Evolutionary conservation across 225 moss, liverwort and hornwort species (phyloP).

Genomic region (Bryoerythrophyllum caledonicum): DNA sequence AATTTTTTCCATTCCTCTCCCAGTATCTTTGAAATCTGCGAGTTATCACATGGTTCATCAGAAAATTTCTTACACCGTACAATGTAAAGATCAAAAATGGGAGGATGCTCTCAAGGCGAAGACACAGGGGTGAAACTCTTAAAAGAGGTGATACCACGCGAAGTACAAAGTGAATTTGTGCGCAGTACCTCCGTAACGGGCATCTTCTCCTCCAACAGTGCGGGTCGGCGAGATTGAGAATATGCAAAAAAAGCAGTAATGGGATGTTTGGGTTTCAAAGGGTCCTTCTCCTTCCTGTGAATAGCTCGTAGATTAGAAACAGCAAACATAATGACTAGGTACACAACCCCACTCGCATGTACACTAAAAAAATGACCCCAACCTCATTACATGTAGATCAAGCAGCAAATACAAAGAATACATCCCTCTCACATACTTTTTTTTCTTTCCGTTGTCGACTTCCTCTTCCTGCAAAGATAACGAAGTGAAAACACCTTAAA

Average conservation of each 20-base stretch:
- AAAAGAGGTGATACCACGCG: not conserved
- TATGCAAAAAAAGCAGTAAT: slow-evolving; percentile 76
- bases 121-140: not conserved
- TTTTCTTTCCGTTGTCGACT: slow-evolving; percentile 58
- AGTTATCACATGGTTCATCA: not conserved
- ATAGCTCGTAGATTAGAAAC: slow-evolving; percentile 2
- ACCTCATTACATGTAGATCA: not conserved
- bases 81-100: not conserved
- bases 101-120: not conserved
- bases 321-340: not conserved
- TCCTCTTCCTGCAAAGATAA: slow-evolving; percentile 55
- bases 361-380: not conserved
- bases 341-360: not conserved
- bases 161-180: not conserved
- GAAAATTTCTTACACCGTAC: not conserved
- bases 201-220: slow-evolving; percentile 63
- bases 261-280: slow-evolving; percentile 85
- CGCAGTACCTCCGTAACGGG: slow-evolving; percentile 63
- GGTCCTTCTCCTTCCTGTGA: slow-evolving; percentile 90
- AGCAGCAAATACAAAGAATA: not conserved
- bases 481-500: not conserved
- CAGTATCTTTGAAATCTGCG: slow-evolving; percentile 77
- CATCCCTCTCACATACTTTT: slow-evolving; percentile 48
- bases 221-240: slow-evolving; percentile 60
- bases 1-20: slow-evolving; percentile 90